These are phyloP conservation scores for Blepharisma stoltei DNA, from an alignment of 73 alveolate genomes.

Conservation along the genomic window DNA sequence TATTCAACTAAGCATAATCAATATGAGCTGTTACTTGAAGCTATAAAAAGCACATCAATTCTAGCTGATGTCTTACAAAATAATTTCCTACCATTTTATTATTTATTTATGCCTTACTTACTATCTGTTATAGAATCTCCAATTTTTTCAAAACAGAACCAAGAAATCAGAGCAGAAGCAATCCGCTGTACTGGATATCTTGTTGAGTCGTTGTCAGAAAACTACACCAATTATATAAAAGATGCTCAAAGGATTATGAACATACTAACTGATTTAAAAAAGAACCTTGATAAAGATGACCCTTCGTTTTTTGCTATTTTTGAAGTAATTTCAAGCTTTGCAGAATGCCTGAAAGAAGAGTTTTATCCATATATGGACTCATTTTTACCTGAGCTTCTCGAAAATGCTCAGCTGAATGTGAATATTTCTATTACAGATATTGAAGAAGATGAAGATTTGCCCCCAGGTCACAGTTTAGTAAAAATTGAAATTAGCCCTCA, in stretches of 20 bases:
- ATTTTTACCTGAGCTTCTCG: neutral
- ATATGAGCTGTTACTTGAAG: neutral
- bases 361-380: conserved; percentile 18
- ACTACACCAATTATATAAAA: neutral
- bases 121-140: neutral
- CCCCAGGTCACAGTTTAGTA: neutral
- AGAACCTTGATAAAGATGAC: conserved; percentile 1
- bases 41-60: neutral
- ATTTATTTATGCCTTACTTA: conserved; percentile 7
- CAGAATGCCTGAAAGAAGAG: conserved; percentile 18
- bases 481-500: neutral
- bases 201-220: neutral
- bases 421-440: neutral
- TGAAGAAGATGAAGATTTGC: neutral
- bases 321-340: conserved; percentile 10
- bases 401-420: neutral
- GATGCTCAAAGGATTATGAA: conserved; percentile 15
- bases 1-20: neutral
- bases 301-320: conserved; percentile 15
- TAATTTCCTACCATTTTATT: conserved; percentile 1
- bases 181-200: neutral
- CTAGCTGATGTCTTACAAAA: neutral
- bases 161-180: conserved; percentile 3
- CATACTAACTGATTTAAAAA: neutral
- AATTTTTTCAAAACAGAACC: neutral